A percentile compares a stretch with the other conserved stretches of the same genome.
phyloP scores from a whole-genome alignment of 2,329 filamentous ascomycete genomes.

The Aulographum hederae region DNA sequence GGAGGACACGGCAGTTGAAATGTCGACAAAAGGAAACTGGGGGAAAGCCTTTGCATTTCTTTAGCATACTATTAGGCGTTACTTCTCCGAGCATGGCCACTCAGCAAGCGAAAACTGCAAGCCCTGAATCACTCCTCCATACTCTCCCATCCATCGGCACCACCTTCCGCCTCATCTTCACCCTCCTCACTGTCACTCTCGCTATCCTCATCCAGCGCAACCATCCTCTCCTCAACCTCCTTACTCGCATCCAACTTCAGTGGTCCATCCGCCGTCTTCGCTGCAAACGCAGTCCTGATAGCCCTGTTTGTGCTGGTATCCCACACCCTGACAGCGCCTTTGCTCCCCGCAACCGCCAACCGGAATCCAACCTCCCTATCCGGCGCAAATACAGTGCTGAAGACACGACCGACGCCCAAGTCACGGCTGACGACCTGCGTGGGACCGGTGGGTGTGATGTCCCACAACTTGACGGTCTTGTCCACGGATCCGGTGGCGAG shows the following conservation, averaged over 20 bases:
- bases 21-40: not conserved
- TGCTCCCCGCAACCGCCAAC: constrained; percentile 83
- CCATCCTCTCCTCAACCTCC: constrained; percentile 44
- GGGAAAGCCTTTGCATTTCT: too few relatives aligned
- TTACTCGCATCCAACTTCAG: constrained; percentile 31
- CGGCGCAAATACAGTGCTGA: constrained; percentile 77
- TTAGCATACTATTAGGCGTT: too few relatives aligned
- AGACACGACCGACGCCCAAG: constrained; percentile 86
- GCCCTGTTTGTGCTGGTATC: constrained; percentile 86
- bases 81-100: too few relatives aligned
- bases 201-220: constrained; percentile 20
- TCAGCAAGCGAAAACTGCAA: too few relatives aligned
- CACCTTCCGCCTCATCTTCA: constrained; percentile 13
- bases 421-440: constrained; percentile 84
- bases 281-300: constrained; percentile 70
- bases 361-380: constrained; percentile 84
- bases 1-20: not conserved
- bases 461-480: constrained; percentile 94
- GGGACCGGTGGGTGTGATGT: constrained; percentile 62
- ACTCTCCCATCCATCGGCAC: constrained; percentile 18
- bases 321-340: constrained; percentile 85
- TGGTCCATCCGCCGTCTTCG: constrained; percentile 35
- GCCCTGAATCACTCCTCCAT: constrained; percentile 1
- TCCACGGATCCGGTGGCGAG: constrained; percentile 87
- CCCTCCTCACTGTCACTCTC: constrained; percentile 18